These are phyloP conservation scores for Sinapis alba DNA, from an alignment of 441 rosid genomes.

Conservation along the genomic window DNA sequence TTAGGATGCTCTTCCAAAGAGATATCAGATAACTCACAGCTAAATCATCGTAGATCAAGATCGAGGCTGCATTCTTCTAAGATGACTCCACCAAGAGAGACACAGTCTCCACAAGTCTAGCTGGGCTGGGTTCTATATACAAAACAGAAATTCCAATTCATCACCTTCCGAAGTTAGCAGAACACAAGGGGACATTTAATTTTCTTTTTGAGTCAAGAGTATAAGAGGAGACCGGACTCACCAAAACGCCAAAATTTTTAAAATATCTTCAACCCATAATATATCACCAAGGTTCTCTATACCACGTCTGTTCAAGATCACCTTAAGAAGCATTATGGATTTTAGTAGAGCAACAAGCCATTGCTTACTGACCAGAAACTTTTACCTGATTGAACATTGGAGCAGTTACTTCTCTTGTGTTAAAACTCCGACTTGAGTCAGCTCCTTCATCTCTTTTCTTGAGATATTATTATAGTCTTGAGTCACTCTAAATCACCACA, in stretches of 20 bases:
- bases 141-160: conserved; percentile 6
- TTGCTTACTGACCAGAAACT: conserved; percentile 26
- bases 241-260: conserved; percentile 46
- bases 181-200: background rate
- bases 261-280: conserved; percentile 77
- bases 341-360: too few species aligned
- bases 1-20: too few species aligned
- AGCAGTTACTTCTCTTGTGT: conserved; percentile 59
- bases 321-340: background rate
- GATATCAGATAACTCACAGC: conserved; percentile 1
- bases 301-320: conserved; percentile 61
- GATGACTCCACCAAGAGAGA: conserved; percentile 81
- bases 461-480: conserved; percentile 99
- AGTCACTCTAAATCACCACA: conserved; percentile 66
- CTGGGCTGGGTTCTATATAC: conserved; percentile 30
- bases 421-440: conserved; percentile 68
- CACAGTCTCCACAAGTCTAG: conserved; percentile 72
- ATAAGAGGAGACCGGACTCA: conserved; percentile 5
- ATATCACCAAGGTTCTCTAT: conserved; percentile 65
- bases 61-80: conserved; percentile 76
- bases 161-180: conserved; percentile 18
- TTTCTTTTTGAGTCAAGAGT: background rate
- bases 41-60: conserved; percentile 59
- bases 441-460: conserved; percentile 84
- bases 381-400: conserved; percentile 79